Percentiles rank a stretch among this genome's conserved stretches.
phyloP scores from a whole-genome alignment of 306 rosid species.

The Senna siamea region DNA sequence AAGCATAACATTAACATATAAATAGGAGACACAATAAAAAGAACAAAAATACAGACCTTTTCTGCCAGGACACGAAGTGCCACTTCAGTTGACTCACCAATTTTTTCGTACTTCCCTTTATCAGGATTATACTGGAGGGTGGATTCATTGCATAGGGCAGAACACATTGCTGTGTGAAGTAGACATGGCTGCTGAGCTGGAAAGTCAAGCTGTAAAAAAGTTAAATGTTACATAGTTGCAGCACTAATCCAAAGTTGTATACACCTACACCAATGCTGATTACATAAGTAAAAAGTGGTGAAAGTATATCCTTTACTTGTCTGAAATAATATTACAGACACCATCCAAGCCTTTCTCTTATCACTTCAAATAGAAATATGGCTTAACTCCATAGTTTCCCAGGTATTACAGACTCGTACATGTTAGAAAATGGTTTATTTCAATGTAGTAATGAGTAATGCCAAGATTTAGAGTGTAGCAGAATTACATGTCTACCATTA shows the following conservation, averaged over 20 bases:
- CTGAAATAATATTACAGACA: slow-evolving; percentile 19
- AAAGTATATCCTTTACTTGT: background rate
- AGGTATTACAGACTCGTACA: background rate
- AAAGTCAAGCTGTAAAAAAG: slow-evolving; percentile 72
- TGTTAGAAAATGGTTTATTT: slow-evolving; percentile 2
- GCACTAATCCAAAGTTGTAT: slow-evolving; percentile 5
- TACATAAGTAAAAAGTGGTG: background rate
- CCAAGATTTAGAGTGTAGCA: slow-evolving; percentile 19
- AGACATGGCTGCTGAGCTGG: slow-evolving; percentile 88
- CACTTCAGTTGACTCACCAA: slow-evolving; percentile 99
- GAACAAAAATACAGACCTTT: slow-evolving; percentile 61
- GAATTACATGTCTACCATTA: slow-evolving; percentile 20
- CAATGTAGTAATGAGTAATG: background rate
- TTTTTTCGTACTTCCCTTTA: slow-evolving; percentile 87
- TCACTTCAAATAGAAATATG: slow-evolving; percentile 4
- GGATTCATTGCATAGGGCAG: slow-evolving; percentile 95
- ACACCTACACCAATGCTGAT: slow-evolving; percentile 14
- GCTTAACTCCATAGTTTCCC: background rate
- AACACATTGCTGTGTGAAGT: slow-evolving; percentile 92
- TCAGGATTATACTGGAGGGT: slow-evolving; percentile 90
- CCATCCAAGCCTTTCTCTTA: background rate
- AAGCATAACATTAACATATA: background rate
- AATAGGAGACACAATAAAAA: slow-evolving; percentile 35
- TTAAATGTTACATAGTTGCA: slow-evolving; percentile 36
- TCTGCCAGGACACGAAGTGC: slow-evolving; percentile 94